phyloP scores from a whole-genome alignment of 2,329 filamentous ascomycete species.

The Botrytis tulipae region DNA sequence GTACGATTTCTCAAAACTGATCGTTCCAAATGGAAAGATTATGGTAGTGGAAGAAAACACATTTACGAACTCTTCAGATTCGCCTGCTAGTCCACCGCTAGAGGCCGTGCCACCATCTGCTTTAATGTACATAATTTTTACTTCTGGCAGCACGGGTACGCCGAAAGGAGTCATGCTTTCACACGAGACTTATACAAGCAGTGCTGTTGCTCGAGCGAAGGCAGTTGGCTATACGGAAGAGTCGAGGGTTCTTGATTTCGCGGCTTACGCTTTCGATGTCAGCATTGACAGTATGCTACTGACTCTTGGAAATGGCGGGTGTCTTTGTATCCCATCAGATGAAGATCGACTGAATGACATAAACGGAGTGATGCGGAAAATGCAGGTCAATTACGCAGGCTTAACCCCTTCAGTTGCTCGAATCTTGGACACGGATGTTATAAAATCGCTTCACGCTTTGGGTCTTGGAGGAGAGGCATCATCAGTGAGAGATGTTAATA shows the following conservation, averaged over 20 bases:
- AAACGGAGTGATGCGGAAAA: constrained; percentile 33
- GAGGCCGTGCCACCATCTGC: constrained; percentile 13
- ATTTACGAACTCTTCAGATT: constrained; percentile 4
- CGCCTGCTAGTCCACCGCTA: neutral
- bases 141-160: constrained; percentile 37
- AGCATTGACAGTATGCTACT: constrained; percentile 35
- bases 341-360: constrained; percentile 42
- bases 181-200: constrained; percentile 22
- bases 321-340: constrained; percentile 44
- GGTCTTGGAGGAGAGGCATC: constrained; percentile 39
- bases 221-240: constrained; percentile 14
- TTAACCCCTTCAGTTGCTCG: constrained; percentile 38
- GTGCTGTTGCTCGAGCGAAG: constrained; percentile 21
- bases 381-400: constrained; percentile 30
- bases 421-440: constrained; percentile 29
- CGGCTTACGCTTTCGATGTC: constrained; percentile 44
- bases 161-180: constrained; percentile 36
- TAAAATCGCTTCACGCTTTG: constrained; percentile 31
- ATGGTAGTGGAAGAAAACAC: constrained; percentile 3
- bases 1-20: neutral
- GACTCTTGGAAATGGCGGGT: constrained; percentile 42
- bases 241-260: constrained; percentile 33
- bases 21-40: constrained; percentile 15
- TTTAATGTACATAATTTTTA: constrained; percentile 32
- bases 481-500: constrained; percentile 41